A percentile compares a stretch with the other conserved stretches of the same genome.
These are phyloP conservation scores for Papiliotrema terrestris DNA, from an alignment of 1,284 basidiomycete genomes.

Conservation along the genomic window DNA sequence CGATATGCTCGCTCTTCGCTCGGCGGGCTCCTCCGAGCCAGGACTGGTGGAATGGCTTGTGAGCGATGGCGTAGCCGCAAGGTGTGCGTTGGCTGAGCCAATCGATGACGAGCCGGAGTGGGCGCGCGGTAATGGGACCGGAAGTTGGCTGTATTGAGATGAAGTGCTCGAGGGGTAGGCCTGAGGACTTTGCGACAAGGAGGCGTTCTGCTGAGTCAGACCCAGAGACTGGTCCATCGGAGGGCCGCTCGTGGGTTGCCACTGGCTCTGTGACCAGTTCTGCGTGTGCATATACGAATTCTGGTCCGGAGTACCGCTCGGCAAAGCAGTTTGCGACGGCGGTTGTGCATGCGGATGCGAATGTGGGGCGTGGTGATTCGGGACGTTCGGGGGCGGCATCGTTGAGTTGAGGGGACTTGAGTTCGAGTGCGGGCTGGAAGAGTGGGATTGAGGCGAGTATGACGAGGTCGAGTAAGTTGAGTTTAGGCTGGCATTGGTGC, in stretches of 20 bases:
- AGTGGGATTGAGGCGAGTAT: conserved; percentile 22
- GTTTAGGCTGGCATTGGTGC: neutral
- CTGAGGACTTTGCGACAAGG: neutral
- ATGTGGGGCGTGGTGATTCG: neutral
- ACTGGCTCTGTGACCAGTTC: neutral
- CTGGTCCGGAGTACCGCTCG: neutral
- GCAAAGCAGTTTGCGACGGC: neutral
- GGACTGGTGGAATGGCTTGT: conserved; percentile 34
- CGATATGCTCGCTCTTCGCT: conserved; percentile 10
- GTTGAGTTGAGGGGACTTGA: conserved; percentile 11
- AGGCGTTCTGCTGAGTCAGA: neutral
- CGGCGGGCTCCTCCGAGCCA: conserved; percentile 25
- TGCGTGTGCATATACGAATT: neutral
- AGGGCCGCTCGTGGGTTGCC: neutral
- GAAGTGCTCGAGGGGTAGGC: neutral
- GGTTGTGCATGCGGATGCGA: neutral
- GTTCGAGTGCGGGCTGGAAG: conserved; percentile 22
- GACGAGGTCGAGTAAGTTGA: conserved; percentile 3
- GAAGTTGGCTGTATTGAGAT: neutral
- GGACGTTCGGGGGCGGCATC: neutral
- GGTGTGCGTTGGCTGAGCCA: conserved; percentile 3
- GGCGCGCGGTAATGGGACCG: conserved; percentile 1
- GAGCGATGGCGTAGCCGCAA: conserved; percentile 33
- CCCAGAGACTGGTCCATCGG: neutral
- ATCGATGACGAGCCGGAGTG: neutral